Percentiles rank a stretch among this genome's conserved stretches.
Conservation (phyloP, 139 green algal species). For the Tetraselmis chui region DNA sequence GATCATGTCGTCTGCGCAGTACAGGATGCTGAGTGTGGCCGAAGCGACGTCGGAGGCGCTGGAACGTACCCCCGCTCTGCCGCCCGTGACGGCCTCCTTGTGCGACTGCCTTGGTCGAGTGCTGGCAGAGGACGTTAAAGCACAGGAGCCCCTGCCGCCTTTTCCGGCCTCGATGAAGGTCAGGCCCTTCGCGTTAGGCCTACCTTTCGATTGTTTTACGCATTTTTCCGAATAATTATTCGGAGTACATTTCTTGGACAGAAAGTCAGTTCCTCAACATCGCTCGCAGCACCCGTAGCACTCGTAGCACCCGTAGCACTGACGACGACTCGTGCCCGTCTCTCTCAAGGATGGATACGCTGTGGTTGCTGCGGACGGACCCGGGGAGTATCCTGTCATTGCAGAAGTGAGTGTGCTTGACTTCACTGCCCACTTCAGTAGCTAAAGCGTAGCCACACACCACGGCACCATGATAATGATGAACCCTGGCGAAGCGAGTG, state of each 20-base stretch:
- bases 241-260: no score
- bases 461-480: no score
- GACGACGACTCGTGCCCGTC: no score
- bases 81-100: conserved; percentile 39
- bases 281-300: no score
- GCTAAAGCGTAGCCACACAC: no score
- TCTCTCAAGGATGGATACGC: conserved; percentile 85
- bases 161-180: conserved; percentile 93
- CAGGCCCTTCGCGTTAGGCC: no score
- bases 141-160: conserved; percentile 72
- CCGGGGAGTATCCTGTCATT: conserved; percentile 68
- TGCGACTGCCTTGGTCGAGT: conserved; percentile 41
- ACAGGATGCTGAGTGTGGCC: conserved; percentile 74
- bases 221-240: no score
- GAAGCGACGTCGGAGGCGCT: conserved; percentile 71
- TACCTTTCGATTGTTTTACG: no score
- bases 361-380: conserved; percentile 67
- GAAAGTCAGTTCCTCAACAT: no score
- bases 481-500: no score
- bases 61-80: conserved; percentile 34
- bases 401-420: conserved; percentile 66
- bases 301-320: no score
- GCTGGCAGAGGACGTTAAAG: conserved; percentile 62
- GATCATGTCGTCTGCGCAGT: conserved; percentile 16
- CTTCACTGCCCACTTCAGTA: no score